A percentile compares a stretch with the other conserved stretches of the same genome.
Conservation (phyloP, 208 protist genomes). For the Novymonas esmeraldas region DNA sequence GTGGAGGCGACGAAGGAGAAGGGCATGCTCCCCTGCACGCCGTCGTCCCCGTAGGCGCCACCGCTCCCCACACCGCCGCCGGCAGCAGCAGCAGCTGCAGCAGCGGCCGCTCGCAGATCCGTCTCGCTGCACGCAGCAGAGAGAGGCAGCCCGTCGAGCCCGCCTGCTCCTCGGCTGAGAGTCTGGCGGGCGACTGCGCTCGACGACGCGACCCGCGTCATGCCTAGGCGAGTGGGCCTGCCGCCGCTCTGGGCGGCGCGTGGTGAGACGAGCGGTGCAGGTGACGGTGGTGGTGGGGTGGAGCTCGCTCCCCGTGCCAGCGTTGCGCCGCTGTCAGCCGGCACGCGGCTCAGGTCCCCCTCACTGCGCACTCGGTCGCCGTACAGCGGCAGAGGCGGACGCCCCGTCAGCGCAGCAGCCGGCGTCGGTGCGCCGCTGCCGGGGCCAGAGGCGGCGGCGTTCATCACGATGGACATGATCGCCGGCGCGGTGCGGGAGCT, state of each 20-base stretch:
- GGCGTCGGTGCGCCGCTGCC: no score
- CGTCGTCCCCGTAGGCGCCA: constrained; percentile 5
- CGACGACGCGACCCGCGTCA: no score
- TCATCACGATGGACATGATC: constrained; percentile 32
- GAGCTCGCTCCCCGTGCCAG: background rate
- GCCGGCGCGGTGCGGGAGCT: constrained; percentile 47
- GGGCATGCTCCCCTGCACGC: background rate
- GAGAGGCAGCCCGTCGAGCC: no score
- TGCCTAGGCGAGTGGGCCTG: no score
- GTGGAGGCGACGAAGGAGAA: constrained; percentile 20
- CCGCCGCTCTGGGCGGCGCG: background rate
- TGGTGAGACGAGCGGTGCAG: background rate
- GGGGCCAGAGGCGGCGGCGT: constrained; percentile 15
- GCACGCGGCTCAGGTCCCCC: constrained; percentile 1
- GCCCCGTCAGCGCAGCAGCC: background rate
- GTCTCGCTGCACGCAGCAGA: no score
- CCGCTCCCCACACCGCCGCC: background rate
- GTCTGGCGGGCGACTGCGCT: no score
- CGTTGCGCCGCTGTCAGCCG: background rate
- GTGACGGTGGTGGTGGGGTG: background rate
- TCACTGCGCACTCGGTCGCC: constrained; percentile 17
- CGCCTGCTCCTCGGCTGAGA: no score
- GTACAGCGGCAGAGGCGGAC: constrained; percentile 20
- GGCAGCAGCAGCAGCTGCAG: background rate
- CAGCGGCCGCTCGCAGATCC: no score